Base-by-base conservation (phyloP, 768 basidiomycete species). In the Chalciporus chontae region DNA sequence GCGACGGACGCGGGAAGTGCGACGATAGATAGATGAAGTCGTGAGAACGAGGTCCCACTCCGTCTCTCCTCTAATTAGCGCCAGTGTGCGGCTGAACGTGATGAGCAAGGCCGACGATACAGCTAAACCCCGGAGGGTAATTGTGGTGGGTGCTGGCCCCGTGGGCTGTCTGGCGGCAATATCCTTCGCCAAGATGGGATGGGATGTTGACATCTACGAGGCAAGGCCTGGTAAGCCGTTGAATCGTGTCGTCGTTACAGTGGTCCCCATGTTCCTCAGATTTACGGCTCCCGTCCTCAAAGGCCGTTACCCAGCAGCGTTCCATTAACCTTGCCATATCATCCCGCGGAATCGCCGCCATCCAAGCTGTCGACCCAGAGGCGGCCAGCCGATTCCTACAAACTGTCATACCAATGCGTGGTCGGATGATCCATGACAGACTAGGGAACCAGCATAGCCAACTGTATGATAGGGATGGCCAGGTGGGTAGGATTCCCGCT, bases 281-380 rank as follows among this genome's bases (percentile, higher is more conserved):
- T 73, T 74, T 87, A 58, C 84, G 90, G 40, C 76, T 87, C 45
- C 77, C 84, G 26, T 79, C 83, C 26, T 85, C 86, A 43, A 85
- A 80, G 66, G 75, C 76, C 40, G 75, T 72, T 47, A 70, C 78
- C 24, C 80, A 83, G 62, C 87, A 90, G 64, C 82, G 95, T 50
- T 96, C 94, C 49, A 96, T 98, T 70, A 98, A 98, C 72, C 77
- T 98, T 47, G 94, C 94, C 23, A 91, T 98, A 51, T 97, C 94
- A 17, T 84, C 92, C 50, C 84, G 95, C 39, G 95, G 94, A 55
- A 85, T 98, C 49, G 83, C 86, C 60, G 95, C 94, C 39, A 74
- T 98, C 40, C 77, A 85, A 60, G 81, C 84, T 47, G 79, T 99
- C 55, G 88, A 94, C 71, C 74, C 82, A 37, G 77, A 73, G 32